These are phyloP conservation scores for Saturnispora sekii DNA, from an alignment of 805 yeast species.

Conservation along the genomic window DNA sequence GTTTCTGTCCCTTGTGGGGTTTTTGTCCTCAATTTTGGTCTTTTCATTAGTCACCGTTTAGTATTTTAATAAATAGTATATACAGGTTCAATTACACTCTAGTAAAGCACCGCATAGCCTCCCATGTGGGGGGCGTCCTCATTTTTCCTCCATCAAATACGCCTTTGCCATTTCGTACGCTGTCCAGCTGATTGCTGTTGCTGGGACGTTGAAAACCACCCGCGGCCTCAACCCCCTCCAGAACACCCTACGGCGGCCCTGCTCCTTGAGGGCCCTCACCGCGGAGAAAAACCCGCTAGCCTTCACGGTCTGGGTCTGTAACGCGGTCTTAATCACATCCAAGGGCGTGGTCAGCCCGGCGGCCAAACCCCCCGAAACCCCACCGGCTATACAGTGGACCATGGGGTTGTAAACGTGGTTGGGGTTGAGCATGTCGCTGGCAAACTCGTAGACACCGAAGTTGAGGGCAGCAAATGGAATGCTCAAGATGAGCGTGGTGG, in stretches of 20 bases:
- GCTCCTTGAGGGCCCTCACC: conserved; percentile 50
- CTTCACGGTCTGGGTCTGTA: conserved; percentile 69
- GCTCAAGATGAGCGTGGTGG: conserved; percentile 85
- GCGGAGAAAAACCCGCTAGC: conserved; percentile 67
- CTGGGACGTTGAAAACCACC: conserved; percentile 85
- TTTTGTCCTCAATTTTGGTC: conserved; percentile 68
- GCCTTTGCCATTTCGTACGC: conserved; percentile 95
- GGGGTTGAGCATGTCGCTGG: conserved; percentile 75
- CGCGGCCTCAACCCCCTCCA: conserved; percentile 83
- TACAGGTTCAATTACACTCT: neutral
- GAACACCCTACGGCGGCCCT: conserved; percentile 60
- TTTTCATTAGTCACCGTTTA: conserved; percentile 71
- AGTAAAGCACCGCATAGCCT: neutral
- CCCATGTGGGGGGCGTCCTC: neutral
- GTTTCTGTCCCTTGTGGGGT: conserved; percentile 68
- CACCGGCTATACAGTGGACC: conserved; percentile 87
- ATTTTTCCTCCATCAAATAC: conserved; percentile 21
- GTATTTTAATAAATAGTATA: conserved; percentile 18
- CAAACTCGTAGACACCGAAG: conserved; percentile 84
- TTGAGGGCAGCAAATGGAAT: conserved; percentile 93
- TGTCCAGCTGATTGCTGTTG: conserved; percentile 97
- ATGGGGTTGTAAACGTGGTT: conserved; percentile 72
- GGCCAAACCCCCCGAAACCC: conserved; percentile 88
- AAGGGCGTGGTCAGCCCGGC: conserved; percentile 93
- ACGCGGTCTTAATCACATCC: conserved; percentile 84